Percentiles rank a stretch among this genome's conserved stretches.
Evolutionary conservation across 2,329 filamentous ascomycete species (phyloP).

Genomic region (Fusarium dimerum): DNA sequence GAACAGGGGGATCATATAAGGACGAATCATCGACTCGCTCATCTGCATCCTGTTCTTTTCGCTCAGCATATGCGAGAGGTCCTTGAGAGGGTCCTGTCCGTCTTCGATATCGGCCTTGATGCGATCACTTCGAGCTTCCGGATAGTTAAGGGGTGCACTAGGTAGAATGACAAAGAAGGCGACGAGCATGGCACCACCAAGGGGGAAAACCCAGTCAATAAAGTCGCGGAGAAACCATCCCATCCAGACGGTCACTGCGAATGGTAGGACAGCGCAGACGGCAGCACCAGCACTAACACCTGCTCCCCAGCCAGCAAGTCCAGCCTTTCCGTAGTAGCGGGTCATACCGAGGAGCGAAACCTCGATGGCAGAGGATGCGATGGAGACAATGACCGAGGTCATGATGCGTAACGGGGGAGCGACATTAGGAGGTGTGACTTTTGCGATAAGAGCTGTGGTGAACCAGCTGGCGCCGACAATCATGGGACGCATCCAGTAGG

Average conservation of each 20-base stretch:
- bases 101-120: slow-evolving; percentile 20
- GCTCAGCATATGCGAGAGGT: slow-evolving; percentile 15
- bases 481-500: slow-evolving; percentile 32
- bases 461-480: slow-evolving; percentile 31
- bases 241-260: slow-evolving; percentile 30
- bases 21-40: slow-evolving; percentile 13
- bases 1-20: slow-evolving; percentile 31
- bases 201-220: slow-evolving; percentile 29
- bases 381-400: slow-evolving; percentile 31
- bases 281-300: slow-evolving; percentile 34
- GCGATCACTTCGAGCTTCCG: slow-evolving; percentile 5
- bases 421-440: slow-evolving; percentile 36
- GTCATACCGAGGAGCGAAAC: slow-evolving; percentile 35
- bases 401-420: slow-evolving; percentile 31
- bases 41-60: slow-evolving; percentile 16
- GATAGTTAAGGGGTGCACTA: slow-evolving; percentile 23
- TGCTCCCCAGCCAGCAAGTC: slow-evolving; percentile 38
- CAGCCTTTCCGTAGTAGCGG: slow-evolving; percentile 31
- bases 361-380: slow-evolving; percentile 32
- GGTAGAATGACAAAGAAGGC: slow-evolving; percentile 34
- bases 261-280: slow-evolving; percentile 31
- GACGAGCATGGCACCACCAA: slow-evolving; percentile 29
- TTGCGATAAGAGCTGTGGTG: slow-evolving; percentile 28
- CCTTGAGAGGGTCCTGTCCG: slow-evolving; percentile 32
- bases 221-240: slow-evolving; percentile 30